Base-by-base conservation (phyloP, 148 eudicot genomes). In the Camellia lanceoleosa region DNA sequence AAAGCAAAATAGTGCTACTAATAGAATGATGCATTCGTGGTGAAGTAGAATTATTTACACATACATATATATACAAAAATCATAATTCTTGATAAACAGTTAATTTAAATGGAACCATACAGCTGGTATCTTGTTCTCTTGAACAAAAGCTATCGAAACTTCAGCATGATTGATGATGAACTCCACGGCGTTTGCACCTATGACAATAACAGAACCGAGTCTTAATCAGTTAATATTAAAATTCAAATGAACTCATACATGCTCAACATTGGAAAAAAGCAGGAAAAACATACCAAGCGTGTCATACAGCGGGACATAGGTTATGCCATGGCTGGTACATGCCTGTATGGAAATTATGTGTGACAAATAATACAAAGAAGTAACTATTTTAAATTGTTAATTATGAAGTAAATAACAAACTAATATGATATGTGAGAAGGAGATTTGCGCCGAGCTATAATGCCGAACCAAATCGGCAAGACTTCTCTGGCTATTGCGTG, bases 101-200 rank as follows among this genome's bases (percentile, higher is more conserved):
- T 49, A 49, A 10, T 15, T 19, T 12, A 62, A 58, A 7, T 18
- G 18, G 49, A 59, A 74, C 52, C 88, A 76, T 89, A 96, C 99
- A 60, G 97, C 79, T 3, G 90, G 88, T 52, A 96, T 73, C 87
- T 94, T 94, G 86, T 78, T 91, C 81, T 96, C 97, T 81, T 92
- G 99, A 79, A 92, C 89, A 76, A 96, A 96, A 83, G 87, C 95
- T 60, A 94, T 81, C 59, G 97, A 90, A 76, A 94, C 84, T 86
- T 96, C 92, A 77, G 99, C 98, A 83, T 96, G 99, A 85, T 96
- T 94, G 76, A 96, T 85, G 74, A 96, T 94, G 89, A 90, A 96
- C 87, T 96, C 99, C 70, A 94, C 95, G 3, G 99, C 97, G 85
- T 96, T 89, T 70, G 94, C 84, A 83, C 98, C 99, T 96, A 89